Percentiles rank a stretch among this genome's conserved stretches.
phyloP scores from a whole-genome alignment of 345 rosid genomes.

The Rhodomyrtus tomentosa region DNA sequence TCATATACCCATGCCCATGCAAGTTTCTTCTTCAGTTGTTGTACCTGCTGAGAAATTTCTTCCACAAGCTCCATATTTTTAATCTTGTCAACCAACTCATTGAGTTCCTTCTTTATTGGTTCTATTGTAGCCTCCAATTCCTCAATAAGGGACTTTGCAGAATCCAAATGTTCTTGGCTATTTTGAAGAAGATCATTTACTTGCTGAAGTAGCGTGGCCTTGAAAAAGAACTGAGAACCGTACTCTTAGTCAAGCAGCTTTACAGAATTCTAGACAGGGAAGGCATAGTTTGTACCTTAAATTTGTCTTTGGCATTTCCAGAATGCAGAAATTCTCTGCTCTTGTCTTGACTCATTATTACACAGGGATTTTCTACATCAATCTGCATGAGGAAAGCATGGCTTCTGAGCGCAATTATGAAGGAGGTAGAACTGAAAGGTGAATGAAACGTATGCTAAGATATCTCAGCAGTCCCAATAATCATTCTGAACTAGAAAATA shows the following conservation, averaged over 20 bases:
- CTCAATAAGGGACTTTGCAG: constrained; percentile 47
- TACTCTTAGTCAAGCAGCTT: constrained; percentile 13
- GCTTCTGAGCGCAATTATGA: not conserved
- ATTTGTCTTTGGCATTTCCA: constrained; percentile 92
- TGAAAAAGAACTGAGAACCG: constrained; percentile 69
- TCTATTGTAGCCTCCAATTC: constrained; percentile 63
- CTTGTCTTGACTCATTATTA: constrained; percentile 96
- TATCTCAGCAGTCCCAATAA: not conserved
- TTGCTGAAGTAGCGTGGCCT: constrained; percentile 95
- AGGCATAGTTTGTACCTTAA: constrained; percentile 42
- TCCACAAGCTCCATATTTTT: constrained; percentile 87
- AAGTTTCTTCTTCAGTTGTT: constrained; percentile 64
- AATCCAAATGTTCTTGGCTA: constrained; percentile 41
- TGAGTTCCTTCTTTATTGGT: constrained; percentile 65
- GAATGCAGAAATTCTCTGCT: constrained; percentile 98
- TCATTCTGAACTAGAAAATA: not conserved
- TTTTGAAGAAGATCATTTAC: constrained; percentile 76
- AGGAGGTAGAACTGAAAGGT: not conserved
- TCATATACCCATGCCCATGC: constrained; percentile 97
- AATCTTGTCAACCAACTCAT: constrained; percentile 58
- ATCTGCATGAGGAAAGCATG: constrained; percentile 32
- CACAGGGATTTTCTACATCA: constrained; percentile 98
- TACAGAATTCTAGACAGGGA: not conserved
- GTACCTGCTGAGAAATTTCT: constrained; percentile 61
- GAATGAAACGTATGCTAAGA: not conserved